Percentiles rank a stretch among this genome's conserved stretches.
Conservation (phyloP, 495 filamentous ascomycete genomes). For the Penicillium canescens region DNA sequence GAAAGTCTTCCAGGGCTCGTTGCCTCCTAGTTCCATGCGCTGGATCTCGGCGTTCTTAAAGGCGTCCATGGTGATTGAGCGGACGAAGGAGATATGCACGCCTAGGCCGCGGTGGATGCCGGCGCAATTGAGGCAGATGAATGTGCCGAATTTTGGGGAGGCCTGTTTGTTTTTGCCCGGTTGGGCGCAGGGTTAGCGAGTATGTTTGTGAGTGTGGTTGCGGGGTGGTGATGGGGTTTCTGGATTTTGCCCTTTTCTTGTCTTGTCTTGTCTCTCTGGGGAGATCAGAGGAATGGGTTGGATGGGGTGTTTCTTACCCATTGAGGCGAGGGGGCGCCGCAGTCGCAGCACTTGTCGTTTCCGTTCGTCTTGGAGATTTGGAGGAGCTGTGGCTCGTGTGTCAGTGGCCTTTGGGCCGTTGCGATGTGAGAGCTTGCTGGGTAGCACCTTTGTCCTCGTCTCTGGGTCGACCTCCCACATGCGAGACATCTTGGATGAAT, state of each 20-base stretch:
- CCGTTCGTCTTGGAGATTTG: conserved; percentile 83
- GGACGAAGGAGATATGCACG: conserved; percentile 97
- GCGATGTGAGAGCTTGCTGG: neutral
- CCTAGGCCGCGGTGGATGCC: conserved; percentile 92
- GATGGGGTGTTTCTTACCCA: conserved; percentile 54
- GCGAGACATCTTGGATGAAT: conserved; percentile 45
- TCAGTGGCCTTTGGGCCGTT: conserved; percentile 12
- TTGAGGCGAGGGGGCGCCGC: conserved; percentile 90
- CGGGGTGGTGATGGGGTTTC: neutral
- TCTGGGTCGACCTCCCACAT: conserved; percentile 99
- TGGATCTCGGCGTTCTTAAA: conserved; percentile 87
- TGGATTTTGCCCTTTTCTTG: neutral
- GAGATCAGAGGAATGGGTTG: neutral
- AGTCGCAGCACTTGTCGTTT: conserved; percentile 92
- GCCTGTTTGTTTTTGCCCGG: conserved; percentile 40
- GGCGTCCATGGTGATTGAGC: conserved; percentile 94
- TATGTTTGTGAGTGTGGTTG: conserved; percentile 1
- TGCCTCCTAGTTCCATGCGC: conserved; percentile 85
- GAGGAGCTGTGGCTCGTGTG: conserved; percentile 59
- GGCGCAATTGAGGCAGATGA: conserved; percentile 95
- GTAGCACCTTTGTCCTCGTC: conserved; percentile 80
- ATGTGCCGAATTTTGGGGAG: conserved; percentile 77
- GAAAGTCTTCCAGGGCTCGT: conserved; percentile 80
- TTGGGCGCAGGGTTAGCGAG: neutral
- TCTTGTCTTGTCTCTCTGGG: neutral